Conservation (phyloP, 1,139 yeast genomes). For the Zygosaccharomyces sapae region DNA sequence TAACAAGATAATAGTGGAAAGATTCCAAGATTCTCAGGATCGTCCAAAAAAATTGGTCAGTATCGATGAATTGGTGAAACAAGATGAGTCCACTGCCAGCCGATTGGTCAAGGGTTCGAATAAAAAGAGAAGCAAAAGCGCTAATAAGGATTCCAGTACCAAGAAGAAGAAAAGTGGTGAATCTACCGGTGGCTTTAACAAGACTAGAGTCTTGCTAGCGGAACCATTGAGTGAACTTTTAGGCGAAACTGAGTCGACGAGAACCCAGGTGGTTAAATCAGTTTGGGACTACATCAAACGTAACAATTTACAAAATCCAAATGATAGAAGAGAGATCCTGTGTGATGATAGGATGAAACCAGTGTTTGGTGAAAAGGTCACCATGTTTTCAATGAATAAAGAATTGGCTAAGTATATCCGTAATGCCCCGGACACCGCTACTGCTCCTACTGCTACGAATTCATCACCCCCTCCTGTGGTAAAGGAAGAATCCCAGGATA, state of each 20-base stretch:
- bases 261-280: slow-evolving; percentile 69
- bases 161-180: slow-evolving; percentile 24
- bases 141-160: neutral
- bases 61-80: slow-evolving; percentile 32
- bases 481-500: neutral
- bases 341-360: slow-evolving; percentile 63
- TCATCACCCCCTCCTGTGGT: slow-evolving; percentile 3
- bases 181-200: slow-evolving; percentile 23
- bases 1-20: slow-evolving; percentile 55
- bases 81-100: slow-evolving; percentile 35
- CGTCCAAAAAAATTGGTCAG: slow-evolving; percentile 27
- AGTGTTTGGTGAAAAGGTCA: slow-evolving; percentile 57
- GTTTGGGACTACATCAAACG: slow-evolving; percentile 73
- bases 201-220: slow-evolving; percentile 41
- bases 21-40: slow-evolving; percentile 50
- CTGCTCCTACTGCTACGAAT: slow-evolving; percentile 1
- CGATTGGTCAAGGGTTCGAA: slow-evolving; percentile 12
- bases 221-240: slow-evolving; percentile 48
- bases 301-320: slow-evolving; percentile 62
- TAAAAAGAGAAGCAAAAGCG: slow-evolving; percentile 11
- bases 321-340: slow-evolving; percentile 58
- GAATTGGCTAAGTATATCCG: slow-evolving; percentile 51
- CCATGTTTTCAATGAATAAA: slow-evolving; percentile 68
- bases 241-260: slow-evolving; percentile 45
- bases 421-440: slow-evolving; percentile 8